A percentile compares a stretch with the other conserved stretches of the same genome.
phyloP scores from a whole-genome alignment of 768 basidiomycete species.

The Pisolithus marmoratus region DNA sequence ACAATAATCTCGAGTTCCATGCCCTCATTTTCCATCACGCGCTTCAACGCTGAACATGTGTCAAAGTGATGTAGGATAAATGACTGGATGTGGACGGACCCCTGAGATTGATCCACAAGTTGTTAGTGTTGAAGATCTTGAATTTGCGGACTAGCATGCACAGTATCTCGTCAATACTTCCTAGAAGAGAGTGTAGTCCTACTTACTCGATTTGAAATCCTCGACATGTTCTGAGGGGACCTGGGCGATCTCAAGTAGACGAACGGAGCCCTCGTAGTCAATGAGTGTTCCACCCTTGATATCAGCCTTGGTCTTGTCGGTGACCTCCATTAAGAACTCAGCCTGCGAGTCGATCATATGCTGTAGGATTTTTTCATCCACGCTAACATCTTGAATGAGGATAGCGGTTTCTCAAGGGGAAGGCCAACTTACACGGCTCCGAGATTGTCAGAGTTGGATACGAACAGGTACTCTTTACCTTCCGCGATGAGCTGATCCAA shows the following conservation, averaged over 20 bases:
- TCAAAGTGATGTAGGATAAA: constrained; percentile 1
- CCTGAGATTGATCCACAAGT: constrained; percentile 51
- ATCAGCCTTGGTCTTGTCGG: constrained; percentile 80
- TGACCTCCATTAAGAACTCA: constrained; percentile 73
- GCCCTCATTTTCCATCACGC: constrained; percentile 59
- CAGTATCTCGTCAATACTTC: not conserved
- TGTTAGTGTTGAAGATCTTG: constrained; percentile 78
- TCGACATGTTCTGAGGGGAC: constrained; percentile 68
- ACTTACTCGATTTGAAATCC: constrained; percentile 56
- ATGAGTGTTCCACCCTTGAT: constrained; percentile 71
- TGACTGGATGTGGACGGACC: constrained; percentile 20
- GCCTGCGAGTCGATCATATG: constrained; percentile 62
- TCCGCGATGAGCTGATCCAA: constrained; percentile 63
- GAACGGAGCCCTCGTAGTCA: constrained; percentile 60
- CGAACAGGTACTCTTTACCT: constrained; percentile 75
- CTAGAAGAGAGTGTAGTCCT: not conserved
- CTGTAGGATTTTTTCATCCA: constrained; percentile 60
- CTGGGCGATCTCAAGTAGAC: constrained; percentile 73
- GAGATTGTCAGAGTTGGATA: constrained; percentile 74
- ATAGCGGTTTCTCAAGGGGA: not conserved
- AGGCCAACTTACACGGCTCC: constrained; percentile 48
- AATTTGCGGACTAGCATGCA: constrained; percentile 52
- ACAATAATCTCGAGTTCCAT: constrained; percentile 79
- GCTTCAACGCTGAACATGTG: constrained; percentile 52
- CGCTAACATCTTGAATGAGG: constrained; percentile 30